These are phyloP conservation scores for Xylaria grammica DNA, from an alignment of 495 filamentous ascomycete genomes.

Conservation along the genomic window DNA sequence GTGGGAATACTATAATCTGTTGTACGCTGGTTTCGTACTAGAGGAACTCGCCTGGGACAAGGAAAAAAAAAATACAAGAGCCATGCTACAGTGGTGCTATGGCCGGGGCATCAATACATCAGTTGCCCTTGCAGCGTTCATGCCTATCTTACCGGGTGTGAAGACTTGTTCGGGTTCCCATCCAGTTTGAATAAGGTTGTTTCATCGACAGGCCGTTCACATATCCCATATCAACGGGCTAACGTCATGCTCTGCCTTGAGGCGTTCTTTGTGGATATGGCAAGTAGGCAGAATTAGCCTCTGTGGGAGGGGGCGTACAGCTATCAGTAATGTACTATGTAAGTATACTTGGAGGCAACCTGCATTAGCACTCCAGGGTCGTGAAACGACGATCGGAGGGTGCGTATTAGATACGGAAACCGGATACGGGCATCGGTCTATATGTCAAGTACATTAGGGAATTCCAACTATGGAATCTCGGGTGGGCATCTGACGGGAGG, in stretches of 20 bases:
- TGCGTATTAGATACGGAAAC: neutral
- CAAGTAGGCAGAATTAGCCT: constrained; percentile 7
- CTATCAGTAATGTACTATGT: constrained; percentile 9
- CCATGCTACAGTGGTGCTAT: neutral
- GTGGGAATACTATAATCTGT: constrained; percentile 20
- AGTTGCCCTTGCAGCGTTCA: neutral
- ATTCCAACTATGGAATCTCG: neutral
- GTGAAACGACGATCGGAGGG: constrained; percentile 12
- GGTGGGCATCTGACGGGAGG: constrained; percentile 23
- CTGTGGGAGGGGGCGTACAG: constrained; percentile 16
- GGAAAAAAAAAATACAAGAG: neutral
- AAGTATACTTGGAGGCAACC: constrained; percentile 13
- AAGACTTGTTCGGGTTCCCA: neutral
- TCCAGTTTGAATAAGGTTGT: neutral
- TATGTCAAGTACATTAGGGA: constrained; percentile 4
- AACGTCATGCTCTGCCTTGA: constrained; percentile 20
- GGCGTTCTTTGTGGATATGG: constrained; percentile 8
- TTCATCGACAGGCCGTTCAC: neutral
- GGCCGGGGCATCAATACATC: neutral
- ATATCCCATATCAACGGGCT: neutral
- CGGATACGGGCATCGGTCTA: constrained; percentile 5
- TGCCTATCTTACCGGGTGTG: neutral
- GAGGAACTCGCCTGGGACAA: neutral
- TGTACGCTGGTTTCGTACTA: constrained; percentile 5
- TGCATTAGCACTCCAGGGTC: constrained; percentile 12